These are phyloP conservation scores for Lactarius hatsudake DNA, from an alignment of 768 basidiomycete species.

Conservation along the genomic window DNA sequence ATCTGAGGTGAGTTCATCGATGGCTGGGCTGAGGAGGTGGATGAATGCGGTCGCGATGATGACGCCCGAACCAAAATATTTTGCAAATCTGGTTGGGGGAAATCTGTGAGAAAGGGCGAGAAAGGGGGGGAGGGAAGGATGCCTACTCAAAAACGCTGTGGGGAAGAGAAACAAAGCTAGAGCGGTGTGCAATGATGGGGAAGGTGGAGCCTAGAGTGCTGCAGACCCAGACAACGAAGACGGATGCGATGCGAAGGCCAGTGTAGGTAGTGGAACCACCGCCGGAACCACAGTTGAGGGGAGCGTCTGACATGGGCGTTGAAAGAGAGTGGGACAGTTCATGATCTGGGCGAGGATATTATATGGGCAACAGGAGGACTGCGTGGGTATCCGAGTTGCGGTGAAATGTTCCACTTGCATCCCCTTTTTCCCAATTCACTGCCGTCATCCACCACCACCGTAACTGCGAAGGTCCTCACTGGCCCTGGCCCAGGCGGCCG, in stretches of 20 bases:
- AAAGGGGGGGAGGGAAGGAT: not conserved
- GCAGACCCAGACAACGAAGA: conserved; percentile 69
- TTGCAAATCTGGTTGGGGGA: conserved; percentile 16
- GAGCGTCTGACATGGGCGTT: not conserved
- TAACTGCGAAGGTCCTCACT: conserved; percentile 17
- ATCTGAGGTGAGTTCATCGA: conserved; percentile 62
- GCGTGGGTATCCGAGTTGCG: not conserved
- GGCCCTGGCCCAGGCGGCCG: not conserved
- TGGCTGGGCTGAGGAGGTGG: conserved; percentile 55
- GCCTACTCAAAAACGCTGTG: conserved; percentile 67
- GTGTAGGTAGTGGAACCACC: conserved; percentile 50
- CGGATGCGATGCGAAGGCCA: conserved; percentile 61
- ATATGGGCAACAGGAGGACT: not conserved
- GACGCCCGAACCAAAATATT: conserved; percentile 25
- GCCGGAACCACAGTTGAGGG: conserved; percentile 46
- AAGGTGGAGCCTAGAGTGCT: conserved; percentile 64
- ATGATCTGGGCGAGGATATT: not conserved
- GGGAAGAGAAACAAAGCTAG: conserved; percentile 54
- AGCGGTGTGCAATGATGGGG: conserved; percentile 60
- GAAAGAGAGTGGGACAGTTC: not conserved
- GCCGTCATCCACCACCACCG: too few species aligned
- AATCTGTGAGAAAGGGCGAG: not conserved
- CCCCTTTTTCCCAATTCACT: not conserved
- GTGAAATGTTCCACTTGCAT: too few species aligned
- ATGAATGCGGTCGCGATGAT: conserved; percentile 23